Percentiles rank a stretch among this genome's conserved stretches.
Conservation (phyloP, 2,329 filamentous ascomycete genomes). For the Westerdykella ornata region DNA sequence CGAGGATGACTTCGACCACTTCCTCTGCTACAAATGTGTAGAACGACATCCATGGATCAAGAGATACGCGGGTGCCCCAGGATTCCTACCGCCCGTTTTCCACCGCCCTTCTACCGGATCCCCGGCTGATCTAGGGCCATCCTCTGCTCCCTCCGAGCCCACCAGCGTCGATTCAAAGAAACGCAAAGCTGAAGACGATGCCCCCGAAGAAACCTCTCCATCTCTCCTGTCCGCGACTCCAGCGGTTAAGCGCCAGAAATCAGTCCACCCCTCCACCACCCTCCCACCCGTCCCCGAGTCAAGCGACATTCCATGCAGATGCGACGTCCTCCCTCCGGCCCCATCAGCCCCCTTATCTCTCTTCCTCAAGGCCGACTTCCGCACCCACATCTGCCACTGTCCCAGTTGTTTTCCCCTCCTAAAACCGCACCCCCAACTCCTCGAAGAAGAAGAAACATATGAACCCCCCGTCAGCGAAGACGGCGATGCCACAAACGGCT, state of each 20-base stretch:
- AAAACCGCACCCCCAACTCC: slow-evolving; percentile 65
- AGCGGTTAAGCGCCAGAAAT: slow-evolving; percentile 31
- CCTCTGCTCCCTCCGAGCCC: slow-evolving; percentile 10
- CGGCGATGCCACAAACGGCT: slow-evolving; percentile 50
- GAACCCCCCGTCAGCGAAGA: slow-evolving; percentile 73
- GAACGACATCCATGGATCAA: slow-evolving; percentile 88
- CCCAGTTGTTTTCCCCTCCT: slow-evolving; percentile 69
- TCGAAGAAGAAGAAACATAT: slow-evolving; percentile 91
- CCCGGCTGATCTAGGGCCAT: slow-evolving; percentile 2
- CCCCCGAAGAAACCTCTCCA: slow-evolving; percentile 17
- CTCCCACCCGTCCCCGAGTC: slow-evolving; percentile 34
- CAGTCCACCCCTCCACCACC: slow-evolving; percentile 23
- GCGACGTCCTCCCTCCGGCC: slow-evolving; percentile 51
- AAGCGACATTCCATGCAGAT: slow-evolving; percentile 49
- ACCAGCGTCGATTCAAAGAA: slow-evolving; percentile 34
- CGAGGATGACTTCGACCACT: slow-evolving; percentile 82
- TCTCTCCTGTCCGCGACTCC: slow-evolving; percentile 10
- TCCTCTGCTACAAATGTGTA: slow-evolving; percentile 92
- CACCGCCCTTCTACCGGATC: slow-evolving; percentile 27
- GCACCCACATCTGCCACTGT: slow-evolving; percentile 76
- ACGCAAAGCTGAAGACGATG: slow-evolving; percentile 43
- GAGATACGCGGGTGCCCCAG: slow-evolving; percentile 68
- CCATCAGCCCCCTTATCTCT: slow-evolving; percentile 63
- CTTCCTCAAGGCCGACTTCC: slow-evolving; percentile 74
- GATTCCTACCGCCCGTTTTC: slow-evolving; percentile 72